Conservation (phyloP, 2,329 filamentous ascomycete species). For the Ceratocystis papillata region DNA sequence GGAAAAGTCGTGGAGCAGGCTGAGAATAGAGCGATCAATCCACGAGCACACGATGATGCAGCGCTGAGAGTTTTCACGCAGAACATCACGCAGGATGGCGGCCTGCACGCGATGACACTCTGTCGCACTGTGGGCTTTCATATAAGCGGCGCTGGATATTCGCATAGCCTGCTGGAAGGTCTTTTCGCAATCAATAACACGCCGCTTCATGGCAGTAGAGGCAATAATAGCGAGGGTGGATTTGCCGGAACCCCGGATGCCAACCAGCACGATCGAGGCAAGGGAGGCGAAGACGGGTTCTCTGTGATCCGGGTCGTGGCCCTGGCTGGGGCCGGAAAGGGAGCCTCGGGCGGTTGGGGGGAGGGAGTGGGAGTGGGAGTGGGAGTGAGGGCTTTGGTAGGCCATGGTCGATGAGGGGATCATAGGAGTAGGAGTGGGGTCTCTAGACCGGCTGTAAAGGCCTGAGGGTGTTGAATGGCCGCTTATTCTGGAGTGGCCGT, state of each 20-base stretch:
- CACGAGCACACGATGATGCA: constrained; percentile 64
- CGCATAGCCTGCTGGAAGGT: constrained; percentile 56
- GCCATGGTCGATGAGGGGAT: not conserved
- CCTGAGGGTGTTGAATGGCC: constrained; percentile 26
- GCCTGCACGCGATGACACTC: constrained; percentile 55
- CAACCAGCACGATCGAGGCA: constrained; percentile 62
- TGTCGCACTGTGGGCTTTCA: constrained; percentile 48
- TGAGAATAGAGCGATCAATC: constrained; percentile 53
- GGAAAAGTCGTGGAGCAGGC: constrained; percentile 50
- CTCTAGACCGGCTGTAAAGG: constrained; percentile 11
- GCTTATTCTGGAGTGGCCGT: constrained; percentile 27
- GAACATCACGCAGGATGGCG: constrained; percentile 48
- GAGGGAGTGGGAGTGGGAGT: not conserved
- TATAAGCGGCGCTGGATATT: constrained; percentile 51
- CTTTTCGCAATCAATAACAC: constrained; percentile 57
- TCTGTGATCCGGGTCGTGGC: constrained; percentile 26
- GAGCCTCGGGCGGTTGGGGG: not conserved
- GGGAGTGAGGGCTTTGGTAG: not conserved
- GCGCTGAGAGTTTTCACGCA: constrained; percentile 48
- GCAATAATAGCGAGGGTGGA: constrained; percentile 66
- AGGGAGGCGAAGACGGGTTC: constrained; percentile 41
- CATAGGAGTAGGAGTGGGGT: not conserved
- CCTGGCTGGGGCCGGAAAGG: constrained; percentile 3
- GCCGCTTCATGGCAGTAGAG: constrained; percentile 56
- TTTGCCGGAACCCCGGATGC: constrained; percentile 64